A percentile compares a stretch with the other conserved stretches of the same genome.
Conservation (phyloP, 495 filamentous ascomycete species). For the Aspergillus incahuasiensis region DNA sequence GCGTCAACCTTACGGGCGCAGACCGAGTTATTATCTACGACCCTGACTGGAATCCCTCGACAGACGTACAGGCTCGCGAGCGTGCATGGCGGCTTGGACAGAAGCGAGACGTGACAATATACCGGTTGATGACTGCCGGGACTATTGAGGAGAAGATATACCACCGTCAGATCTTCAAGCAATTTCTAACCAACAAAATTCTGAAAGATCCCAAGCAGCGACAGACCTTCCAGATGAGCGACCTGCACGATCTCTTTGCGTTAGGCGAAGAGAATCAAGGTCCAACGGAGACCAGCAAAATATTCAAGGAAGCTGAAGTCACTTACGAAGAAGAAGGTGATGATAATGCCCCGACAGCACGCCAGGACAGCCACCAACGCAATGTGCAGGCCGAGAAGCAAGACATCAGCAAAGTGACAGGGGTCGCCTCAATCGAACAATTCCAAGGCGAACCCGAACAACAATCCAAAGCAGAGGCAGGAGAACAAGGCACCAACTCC, state of each 20-base stretch:
- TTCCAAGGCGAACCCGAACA: conserved; percentile 44
- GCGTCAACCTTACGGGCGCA: conserved; percentile 90
- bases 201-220: conserved; percentile 86
- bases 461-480: conserved; percentile 29
- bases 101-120: conserved; percentile 89
- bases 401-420: conserved; percentile 48
- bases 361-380: conserved; percentile 4
- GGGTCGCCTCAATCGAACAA: conserved; percentile 55
- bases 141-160: conserved; percentile 99
- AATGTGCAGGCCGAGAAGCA: conserved; percentile 27
- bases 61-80: conserved; percentile 91
- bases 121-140: conserved; percentile 91
- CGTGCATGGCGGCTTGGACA: conserved; percentile 94
- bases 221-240: conserved; percentile 76
- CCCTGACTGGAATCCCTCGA: conserved; percentile 96
- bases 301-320: conserved; percentile 82
- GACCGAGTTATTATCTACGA: conserved; percentile 97
- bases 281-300: conserved; percentile 72
- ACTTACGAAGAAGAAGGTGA: conserved; percentile 39
- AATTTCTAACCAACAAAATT: conserved; percentile 92
- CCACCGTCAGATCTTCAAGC: conserved; percentile 95
- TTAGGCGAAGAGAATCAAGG: conserved; percentile 64
- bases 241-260: conserved; percentile 87
- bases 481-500: conserved; percentile 38
- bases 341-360: conserved; percentile 18